Base-by-base conservation (phyloP, 176 grass and related monocot genomes). In the Miscanthus lutarioriparius region DNA sequence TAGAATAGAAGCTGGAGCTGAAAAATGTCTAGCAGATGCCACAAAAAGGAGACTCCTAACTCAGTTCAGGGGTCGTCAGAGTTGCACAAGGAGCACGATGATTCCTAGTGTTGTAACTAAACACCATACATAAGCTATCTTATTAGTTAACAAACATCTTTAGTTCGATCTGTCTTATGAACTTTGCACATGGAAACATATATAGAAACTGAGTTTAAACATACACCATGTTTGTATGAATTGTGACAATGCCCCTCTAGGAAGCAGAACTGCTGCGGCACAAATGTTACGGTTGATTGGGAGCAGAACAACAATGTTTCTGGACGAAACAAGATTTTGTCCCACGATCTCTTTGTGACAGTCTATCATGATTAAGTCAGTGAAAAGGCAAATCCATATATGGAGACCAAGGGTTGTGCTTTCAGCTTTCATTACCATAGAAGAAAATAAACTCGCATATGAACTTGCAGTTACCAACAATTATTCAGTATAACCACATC, bases 121-220 rank as follows among this genome's bases (percentile, higher is more conserved):
- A 20, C n/a, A 79, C 19, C 22, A 17, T 37, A 62, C 16, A 58
- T 58, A 65, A 32, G 26, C 14, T 74, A 48, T 45, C 2, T 27
- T 27, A 28, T 16, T 45, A 47, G n/a, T 28, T 72, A 7, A 27
- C 40, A 44, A 47, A 27, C 23, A 72, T 45, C 23, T 27, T 45
- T 47, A 8, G 26, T 49, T 53, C 8, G 3, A 51, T 14, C 63
- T 67, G 20, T 58, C 8, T 10, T 58, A 63, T 41, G 40, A 65
- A 38, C 8, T 38, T 68, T 44, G 7, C n/a, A 19, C 22, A 66
- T 14, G 25, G 25, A 5, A 64, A 65, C 5, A n/a, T 3, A 72
- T 28, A 65, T 40, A 33, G 16, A 80, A 25, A 66, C 58, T 81
- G n/a, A 83, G 56, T 33, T 69, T 71, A 37, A 77, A 64, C 32